A percentile compares a stretch with the other conserved stretches of the same genome.
Evolutionary conservation across 2,329 filamentous ascomycete species (phyloP).

Genomic region (Cryphonectria japonica): DNA sequence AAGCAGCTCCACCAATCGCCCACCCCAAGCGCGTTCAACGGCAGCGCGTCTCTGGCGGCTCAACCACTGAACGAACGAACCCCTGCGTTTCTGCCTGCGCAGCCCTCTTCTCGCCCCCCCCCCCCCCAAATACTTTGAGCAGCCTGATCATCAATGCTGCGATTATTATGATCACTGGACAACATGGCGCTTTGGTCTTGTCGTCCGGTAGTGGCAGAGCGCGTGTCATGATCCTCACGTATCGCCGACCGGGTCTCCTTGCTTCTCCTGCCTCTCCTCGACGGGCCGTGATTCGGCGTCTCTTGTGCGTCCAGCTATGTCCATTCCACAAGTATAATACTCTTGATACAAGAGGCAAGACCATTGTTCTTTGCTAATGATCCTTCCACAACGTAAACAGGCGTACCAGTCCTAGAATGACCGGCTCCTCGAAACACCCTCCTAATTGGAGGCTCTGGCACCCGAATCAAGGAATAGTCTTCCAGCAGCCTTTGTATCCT

Average conservation of each 20-base stretch:
- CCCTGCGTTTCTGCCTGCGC: slow-evolving; percentile 27
- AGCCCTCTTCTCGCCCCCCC: too few relatives aligned
- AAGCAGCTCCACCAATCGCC: background rate
- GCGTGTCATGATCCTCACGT: slow-evolving; percentile 23
- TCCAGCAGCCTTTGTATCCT: slow-evolving; percentile 36
- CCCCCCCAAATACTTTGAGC: background rate
- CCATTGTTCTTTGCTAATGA: background rate
- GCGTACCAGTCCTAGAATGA: slow-evolving; percentile 29
- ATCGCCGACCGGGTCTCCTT: slow-evolving; percentile 21
- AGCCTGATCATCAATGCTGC: slow-evolving; percentile 18
- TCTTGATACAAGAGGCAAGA: background rate
- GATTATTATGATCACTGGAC: slow-evolving; percentile 24
- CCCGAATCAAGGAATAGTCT: slow-evolving; percentile 44
- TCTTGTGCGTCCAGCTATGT: slow-evolving; percentile 23
- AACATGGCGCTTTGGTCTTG: slow-evolving; percentile 28
- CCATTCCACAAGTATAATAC: background rate
- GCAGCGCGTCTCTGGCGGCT: slow-evolving; percentile 18
- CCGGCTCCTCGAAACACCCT: slow-evolving; percentile 13
- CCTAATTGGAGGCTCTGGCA: slow-evolving; percentile 41
- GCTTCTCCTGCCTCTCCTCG: background rate
- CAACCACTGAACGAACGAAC: background rate
- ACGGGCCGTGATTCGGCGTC: slow-evolving; percentile 20
- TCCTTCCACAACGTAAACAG: background rate
- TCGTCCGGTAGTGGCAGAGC: slow-evolving; percentile 10
- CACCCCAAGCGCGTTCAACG: slow-evolving; percentile 16